Evolutionary conservation across 1,284 basidiomycete species (phyloP).

Genomic region (Moesziomyces sp.): DNA sequence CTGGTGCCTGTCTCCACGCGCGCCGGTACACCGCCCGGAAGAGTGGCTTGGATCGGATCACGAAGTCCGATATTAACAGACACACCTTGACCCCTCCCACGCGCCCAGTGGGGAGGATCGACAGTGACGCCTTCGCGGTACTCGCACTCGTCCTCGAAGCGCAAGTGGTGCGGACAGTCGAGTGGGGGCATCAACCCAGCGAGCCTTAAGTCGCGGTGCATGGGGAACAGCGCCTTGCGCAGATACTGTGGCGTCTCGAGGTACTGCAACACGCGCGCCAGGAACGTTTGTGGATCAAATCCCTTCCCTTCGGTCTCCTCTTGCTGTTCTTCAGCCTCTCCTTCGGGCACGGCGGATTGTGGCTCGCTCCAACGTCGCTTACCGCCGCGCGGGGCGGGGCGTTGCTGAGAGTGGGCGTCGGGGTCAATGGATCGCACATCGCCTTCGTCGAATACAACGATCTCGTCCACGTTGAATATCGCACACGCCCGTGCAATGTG

Average conservation of each 20-base stretch:
- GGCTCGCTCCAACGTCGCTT: constrained; percentile 12
- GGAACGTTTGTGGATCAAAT: constrained; percentile 59
- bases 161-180: constrained; percentile 66
- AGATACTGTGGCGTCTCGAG: constrained; percentile 68
- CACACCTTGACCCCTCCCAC: constrained; percentile 14
- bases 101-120: constrained; percentile 42
- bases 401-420: not conserved
- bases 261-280: constrained; percentile 65
- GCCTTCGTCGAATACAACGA: constrained; percentile 62
- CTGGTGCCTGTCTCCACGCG: constrained; percentile 39
- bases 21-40: constrained; percentile 5
- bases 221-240: constrained; percentile 64
- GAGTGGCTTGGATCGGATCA: constrained; percentile 51
- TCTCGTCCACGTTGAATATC: constrained; percentile 67
- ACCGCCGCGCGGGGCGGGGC: constrained; percentile 3
- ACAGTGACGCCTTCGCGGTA: constrained; percentile 64
- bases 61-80: constrained; percentile 62
- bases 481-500: constrained; percentile 66
- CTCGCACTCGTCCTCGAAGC: constrained; percentile 59
- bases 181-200: constrained; percentile 66
- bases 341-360: constrained; percentile 13
- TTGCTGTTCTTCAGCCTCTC: constrained; percentile 2
- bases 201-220: constrained; percentile 65
- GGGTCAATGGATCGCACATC: constrained; percentile 3
- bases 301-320: constrained; percentile 1